Evolutionary conservation across 2,329 filamentous ascomycete genomes (phyloP).

Genomic region (Lachnellula willkommii): DNA sequence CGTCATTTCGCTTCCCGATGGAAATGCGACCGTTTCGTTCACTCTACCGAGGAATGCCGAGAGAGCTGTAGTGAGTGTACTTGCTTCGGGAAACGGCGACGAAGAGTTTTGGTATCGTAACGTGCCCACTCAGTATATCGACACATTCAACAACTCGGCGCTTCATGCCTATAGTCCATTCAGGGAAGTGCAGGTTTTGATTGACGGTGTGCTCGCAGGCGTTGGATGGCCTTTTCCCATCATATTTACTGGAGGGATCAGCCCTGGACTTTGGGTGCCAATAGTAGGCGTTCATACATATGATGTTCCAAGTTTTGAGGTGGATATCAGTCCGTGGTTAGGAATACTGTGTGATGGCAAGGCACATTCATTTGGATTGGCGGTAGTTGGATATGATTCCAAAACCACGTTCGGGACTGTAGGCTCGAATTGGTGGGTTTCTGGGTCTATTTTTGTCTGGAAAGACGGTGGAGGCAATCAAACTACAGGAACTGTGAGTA

Average conservation of each 20-base stretch:
- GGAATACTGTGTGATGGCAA: constrained; percentile 59
- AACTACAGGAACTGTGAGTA: constrained; percentile 11
- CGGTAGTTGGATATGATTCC: constrained; percentile 58
- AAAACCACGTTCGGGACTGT: constrained; percentile 43
- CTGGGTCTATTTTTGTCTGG: constrained; percentile 72
- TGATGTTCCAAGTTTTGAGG: constrained; percentile 69
- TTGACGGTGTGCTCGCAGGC: constrained; percentile 65
- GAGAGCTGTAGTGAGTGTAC: constrained; percentile 65
- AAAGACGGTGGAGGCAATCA: constrained; percentile 17
- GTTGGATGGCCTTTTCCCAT: constrained; percentile 73
- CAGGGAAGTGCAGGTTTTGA: constrained; percentile 67
- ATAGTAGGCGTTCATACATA: constrained; percentile 71
- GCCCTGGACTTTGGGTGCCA: constrained; percentile 68
- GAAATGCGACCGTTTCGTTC: constrained; percentile 41
- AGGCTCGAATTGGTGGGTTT: constrained; percentile 65
- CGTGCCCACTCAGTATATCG: constrained; percentile 54
- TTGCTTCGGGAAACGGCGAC: constrained; percentile 65
- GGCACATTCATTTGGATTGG: constrained; percentile 59
- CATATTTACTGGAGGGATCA: constrained; percentile 72
- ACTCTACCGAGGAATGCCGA: constrained; percentile 57
- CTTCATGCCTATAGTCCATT: constrained; percentile 56
- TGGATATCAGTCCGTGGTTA: constrained; percentile 71
- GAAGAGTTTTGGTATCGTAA: constrained; percentile 85
- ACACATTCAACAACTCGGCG: constrained; percentile 50
- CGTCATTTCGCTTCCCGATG: constrained; percentile 49